Base-by-base conservation (phyloP, 169 alveolate genomes). In the Theileria orientalis region DNA sequence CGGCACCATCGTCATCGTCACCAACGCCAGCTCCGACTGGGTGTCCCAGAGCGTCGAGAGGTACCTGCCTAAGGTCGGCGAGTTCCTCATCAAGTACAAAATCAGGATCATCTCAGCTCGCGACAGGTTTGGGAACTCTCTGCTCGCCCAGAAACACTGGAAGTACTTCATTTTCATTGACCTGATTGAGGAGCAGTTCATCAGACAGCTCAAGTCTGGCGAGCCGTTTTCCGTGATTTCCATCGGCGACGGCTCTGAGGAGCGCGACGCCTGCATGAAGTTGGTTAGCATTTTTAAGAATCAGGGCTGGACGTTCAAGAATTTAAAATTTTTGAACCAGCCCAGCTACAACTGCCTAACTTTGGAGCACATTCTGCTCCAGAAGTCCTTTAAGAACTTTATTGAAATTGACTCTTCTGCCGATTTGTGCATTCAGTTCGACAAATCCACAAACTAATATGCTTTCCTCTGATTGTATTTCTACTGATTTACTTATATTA, bases 11-110 rank as follows among this genome's bases (percentile, higher is more conserved):
- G 92, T 90, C 5, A 77, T 92, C 32, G 95, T 92, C n/a, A 92
- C 96, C 27, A 92, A 91, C 69, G 96, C 96, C 6, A 92, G 95
- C 66, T 83, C 71, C 32, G 95, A 92, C 46, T 92, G 96, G 96
- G 82, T 92, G 49, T 63, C 54, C 30, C 90, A 91, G 47, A 87
- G 94, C 29, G 91, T 92, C 0, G 92, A 77, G 40, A 88, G 89
- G 29, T 91, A 66, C 56, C 69, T 92, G 16, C 96, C 96, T 0
- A 54, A 44, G 19, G 87, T 91, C 19, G 90, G 90, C 77, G 82
- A 74, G 29, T 90, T 88, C 79, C 74, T 91, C 71, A 69, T 78
- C 51, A 74, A 76, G 70, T 83, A 88, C 69, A 90, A 83, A 7
- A 91, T 91, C n/a, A 56, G 91, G 37, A 86, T 92, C 9, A 82